Conservation (phyloP, 345 rosid species). For the Anastatica hierochuntica region DNA sequence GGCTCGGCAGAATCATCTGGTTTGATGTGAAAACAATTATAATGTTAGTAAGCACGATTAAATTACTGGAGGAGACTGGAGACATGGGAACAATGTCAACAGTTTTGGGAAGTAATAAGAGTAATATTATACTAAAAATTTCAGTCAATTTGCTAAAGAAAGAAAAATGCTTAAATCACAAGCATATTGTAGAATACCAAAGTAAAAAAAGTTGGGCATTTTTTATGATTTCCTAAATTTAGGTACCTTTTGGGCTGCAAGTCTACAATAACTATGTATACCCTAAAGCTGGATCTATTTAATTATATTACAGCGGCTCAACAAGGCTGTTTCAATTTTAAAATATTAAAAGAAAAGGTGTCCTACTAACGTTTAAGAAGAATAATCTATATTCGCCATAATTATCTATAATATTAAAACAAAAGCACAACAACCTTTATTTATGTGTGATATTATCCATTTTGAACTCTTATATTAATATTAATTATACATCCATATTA, state of each 20-base stretch:
- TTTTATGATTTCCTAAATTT: constrained; percentile 15
- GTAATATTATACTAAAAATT: not conserved
- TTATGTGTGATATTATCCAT: too few species aligned
- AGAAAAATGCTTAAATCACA: constrained; percentile 6
- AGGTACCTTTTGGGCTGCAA: constrained; percentile 14
- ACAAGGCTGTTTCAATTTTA: too few species aligned
- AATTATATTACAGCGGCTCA: too few species aligned
- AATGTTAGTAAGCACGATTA: not conserved
- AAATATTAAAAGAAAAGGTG: too few species aligned
- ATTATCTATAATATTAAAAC: too few species aligned
- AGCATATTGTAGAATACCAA: constrained; percentile 23
- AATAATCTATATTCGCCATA: too few species aligned
- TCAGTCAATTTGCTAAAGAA: not conserved
- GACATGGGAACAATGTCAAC: constrained; percentile 27
- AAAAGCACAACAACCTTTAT: too few species aligned
- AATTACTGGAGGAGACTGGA: constrained; percentile 12
- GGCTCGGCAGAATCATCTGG: constrained; percentile 11
- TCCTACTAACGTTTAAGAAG: too few species aligned
- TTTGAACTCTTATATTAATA: too few species aligned
- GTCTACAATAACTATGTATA: constrained; percentile 11
- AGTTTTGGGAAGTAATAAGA: constrained; percentile 12
- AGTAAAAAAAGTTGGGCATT: constrained; percentile 16
- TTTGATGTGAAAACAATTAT: constrained; percentile 1
- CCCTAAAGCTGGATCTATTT: not conserved
- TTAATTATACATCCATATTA: too few species aligned